A percentile compares a stretch with the other conserved stretches of the same genome.
These are phyloP conservation scores for Penicillium aurantiogriseum DNA, from an alignment of 2,329 filamentous ascomycete species.

Conservation along the genomic window DNA sequence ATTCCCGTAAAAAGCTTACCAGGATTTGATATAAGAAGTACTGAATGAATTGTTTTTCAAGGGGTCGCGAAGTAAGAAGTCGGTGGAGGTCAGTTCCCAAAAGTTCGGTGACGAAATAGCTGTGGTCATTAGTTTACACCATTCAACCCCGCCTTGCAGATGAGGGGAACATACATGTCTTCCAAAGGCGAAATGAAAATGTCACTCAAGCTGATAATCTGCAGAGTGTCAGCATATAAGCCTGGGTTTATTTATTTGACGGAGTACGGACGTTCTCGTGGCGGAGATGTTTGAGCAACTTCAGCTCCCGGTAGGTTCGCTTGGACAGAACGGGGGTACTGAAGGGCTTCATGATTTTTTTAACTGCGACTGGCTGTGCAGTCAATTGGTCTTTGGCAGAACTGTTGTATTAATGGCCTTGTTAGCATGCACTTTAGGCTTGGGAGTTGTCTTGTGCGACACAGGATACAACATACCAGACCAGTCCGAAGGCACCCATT, in stretches of 20 bases:
- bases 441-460: conserved; percentile 4
- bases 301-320: conserved; percentile 94
- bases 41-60: conserved; percentile 99
- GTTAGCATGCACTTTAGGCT: conserved; percentile 15
- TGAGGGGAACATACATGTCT: conserved; percentile 71
- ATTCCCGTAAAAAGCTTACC: conserved; percentile 54
- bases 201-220: conserved; percentile 97
- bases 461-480: conserved; percentile 67
- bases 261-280: conserved; percentile 77
- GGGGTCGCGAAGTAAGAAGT: conserved; percentile 86
- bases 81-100: conserved; percentile 95
- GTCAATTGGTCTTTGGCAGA: conserved; percentile 98
- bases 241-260: neutral
- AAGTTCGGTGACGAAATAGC: conserved; percentile 97
- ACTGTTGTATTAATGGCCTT: conserved; percentile 50
- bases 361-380: conserved; percentile 92
- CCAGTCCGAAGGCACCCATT: conserved; percentile 97
- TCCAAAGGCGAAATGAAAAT: conserved; percentile 99
- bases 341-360: conserved; percentile 99
- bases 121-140: conserved; percentile 39
- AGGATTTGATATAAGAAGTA: conserved; percentile 99
- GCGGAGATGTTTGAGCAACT: conserved; percentile 91
- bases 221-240: conserved; percentile 19
- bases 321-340: conserved; percentile 98
- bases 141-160: neutral